Conservation (phyloP, 192 early-diverging fungal species). For the Backusella mclennaniae region DNA sequence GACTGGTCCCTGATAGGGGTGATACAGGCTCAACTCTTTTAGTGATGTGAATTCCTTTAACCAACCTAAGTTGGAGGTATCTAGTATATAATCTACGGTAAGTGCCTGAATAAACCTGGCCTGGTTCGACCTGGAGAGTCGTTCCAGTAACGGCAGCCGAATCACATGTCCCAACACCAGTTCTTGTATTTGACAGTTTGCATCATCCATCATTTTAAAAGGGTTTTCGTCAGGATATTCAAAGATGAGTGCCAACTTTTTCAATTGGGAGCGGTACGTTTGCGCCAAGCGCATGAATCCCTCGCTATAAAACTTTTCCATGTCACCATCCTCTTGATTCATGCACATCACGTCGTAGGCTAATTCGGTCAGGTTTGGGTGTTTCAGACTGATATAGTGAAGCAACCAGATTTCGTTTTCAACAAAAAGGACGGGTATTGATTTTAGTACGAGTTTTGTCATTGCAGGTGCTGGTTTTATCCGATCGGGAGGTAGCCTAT, state of each 20-base stretch:
- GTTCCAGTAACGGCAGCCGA: background rate
- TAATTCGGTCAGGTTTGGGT: background rate
- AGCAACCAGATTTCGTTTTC: background rate
- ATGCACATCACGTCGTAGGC: background rate
- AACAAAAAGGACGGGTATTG: background rate
- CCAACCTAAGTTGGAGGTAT: background rate
- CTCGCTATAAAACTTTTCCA: background rate
- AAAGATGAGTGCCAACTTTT: background rate
- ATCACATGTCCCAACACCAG: background rate
- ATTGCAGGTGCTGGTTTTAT: background rate
- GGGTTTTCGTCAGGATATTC: background rate
- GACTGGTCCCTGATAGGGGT: background rate
- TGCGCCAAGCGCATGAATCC: background rate
- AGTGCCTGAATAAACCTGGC: background rate
- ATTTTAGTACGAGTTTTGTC: background rate
- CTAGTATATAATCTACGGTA: background rate
- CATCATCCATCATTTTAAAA: background rate
- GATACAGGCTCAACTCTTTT: background rate
- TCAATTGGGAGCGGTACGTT: background rate
- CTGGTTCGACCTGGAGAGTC: background rate
- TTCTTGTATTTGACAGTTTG: background rate
- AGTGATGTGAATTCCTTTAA: background rate
- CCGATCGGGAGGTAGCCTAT: background rate
- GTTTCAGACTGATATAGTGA: background rate
- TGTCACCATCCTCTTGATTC: background rate